Evolutionary conservation across 2,329 filamentous ascomycete genomes (phyloP).

Genomic region (Arachnomyces sp.): DNA sequence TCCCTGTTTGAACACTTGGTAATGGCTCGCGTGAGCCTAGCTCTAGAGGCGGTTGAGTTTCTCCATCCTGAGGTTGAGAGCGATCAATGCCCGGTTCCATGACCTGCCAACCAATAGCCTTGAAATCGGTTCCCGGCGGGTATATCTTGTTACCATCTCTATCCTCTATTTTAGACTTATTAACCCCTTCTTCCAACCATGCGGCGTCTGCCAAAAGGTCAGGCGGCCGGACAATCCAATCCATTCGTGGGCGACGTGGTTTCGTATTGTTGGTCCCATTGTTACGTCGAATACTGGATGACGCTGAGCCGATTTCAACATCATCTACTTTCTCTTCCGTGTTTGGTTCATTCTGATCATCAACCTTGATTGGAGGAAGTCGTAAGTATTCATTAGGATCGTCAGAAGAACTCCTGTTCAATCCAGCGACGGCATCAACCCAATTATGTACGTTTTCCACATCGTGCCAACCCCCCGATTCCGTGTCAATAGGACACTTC

Average conservation of each 20-base stretch:
- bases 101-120: constrained; percentile 18
- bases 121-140: constrained; percentile 17
- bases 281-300: constrained; percentile 30
- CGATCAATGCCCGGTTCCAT: too few relatives aligned
- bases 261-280: constrained; percentile 46
- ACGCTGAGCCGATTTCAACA: constrained; percentile 18
- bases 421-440: constrained; percentile 62
- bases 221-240: constrained; percentile 76
- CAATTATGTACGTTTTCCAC: constrained; percentile 63
- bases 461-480: constrained; percentile 70
- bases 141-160: constrained; percentile 66
- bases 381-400: constrained; percentile 38
- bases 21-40: constrained; percentile 19
- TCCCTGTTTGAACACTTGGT: constrained; percentile 33
- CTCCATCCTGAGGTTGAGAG: too few relatives aligned
- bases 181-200: constrained; percentile 77
- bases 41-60: too few relatives aligned
- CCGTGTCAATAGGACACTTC: constrained; percentile 64
- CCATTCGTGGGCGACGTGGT: constrained; percentile 64
- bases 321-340: constrained; percentile 17
- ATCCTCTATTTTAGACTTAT: constrained; percentile 76
- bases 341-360: constrained; percentile 17
- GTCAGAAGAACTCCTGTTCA: constrained; percentile 36
- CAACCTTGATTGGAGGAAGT: constrained; percentile 32
- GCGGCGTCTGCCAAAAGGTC: constrained; percentile 84